phyloP scores from a whole-genome alignment of 2,329 filamentous ascomycete species.

The Claviceps cyperi region DNA sequence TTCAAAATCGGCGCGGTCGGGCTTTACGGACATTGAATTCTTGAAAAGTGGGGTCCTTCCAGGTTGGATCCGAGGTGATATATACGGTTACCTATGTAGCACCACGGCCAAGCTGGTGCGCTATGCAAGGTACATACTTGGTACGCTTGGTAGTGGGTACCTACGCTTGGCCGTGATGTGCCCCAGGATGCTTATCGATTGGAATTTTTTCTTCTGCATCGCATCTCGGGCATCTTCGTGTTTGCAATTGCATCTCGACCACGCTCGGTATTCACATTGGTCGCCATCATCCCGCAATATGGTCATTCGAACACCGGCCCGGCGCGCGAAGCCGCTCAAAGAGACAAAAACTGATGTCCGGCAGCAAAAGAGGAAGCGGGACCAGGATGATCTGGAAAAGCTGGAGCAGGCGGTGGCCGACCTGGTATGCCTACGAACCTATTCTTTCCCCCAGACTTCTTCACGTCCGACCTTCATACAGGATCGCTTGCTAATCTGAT shows the following conservation, averaged over 20 bases:
- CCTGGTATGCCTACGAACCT: slow-evolving; percentile 13
- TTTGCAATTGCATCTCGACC: neutral
- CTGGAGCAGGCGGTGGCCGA: slow-evolving; percentile 19
- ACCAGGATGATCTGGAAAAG: slow-evolving; percentile 21
- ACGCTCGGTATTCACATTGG: neutral
- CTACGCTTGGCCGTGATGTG: too few species aligned
- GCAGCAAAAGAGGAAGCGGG: slow-evolving; percentile 24
- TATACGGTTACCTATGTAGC: too few species aligned
- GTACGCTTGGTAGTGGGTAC: too few species aligned
- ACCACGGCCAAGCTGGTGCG: too few species aligned
- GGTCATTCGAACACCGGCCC: slow-evolving; percentile 17
- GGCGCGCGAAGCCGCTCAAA: slow-evolving; percentile 14
- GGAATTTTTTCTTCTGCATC: neutral
- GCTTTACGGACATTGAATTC: too few species aligned
- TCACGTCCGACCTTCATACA: neutral
- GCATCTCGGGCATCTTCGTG: neutral
- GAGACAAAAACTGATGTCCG: slow-evolving; percentile 19
- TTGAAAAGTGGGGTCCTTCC: too few species aligned
- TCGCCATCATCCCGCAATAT: neutral
- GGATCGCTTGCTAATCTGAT: neutral
- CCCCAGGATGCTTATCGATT: slow-evolving; percentile 2
- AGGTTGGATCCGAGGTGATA: too few species aligned
- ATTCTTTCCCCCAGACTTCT: neutral
- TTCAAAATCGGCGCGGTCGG: too few species aligned
- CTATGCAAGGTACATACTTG: neutral